Percentiles rank a stretch among this genome's conserved stretches.
These are phyloP conservation scores for Pleurotus eryngii DNA, from an alignment of 768 basidiomycete species.

Conservation along the genomic window DNA sequence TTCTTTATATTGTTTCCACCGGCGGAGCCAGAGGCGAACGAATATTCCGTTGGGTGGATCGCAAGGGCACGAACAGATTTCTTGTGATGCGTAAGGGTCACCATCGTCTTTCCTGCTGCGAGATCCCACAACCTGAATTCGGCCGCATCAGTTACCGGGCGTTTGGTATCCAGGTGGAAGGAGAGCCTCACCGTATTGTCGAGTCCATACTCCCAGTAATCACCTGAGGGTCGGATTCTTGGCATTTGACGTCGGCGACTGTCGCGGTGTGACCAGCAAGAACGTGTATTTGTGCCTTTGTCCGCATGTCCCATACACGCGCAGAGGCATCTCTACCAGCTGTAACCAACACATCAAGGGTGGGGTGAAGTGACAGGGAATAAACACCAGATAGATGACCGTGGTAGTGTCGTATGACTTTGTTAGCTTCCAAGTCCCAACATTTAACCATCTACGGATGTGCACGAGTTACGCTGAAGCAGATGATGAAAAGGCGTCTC, in stretches of 20 bases:
- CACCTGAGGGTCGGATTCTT: conserved; percentile 96
- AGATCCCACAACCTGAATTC: conserved; percentile 85
- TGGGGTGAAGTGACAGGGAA: conserved; percentile 87
- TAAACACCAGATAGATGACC: conserved; percentile 99
- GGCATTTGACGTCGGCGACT: conserved; percentile 92
- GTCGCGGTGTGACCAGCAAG: conserved; percentile 93
- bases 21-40: conserved; percentile 91
- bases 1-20: conserved; percentile 99
- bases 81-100: conserved; percentile 98
- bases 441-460: conserved; percentile 92
- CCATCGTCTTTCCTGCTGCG: conserved; percentile 95
- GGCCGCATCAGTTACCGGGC: not conserved
- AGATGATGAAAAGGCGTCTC: conserved; percentile 7
- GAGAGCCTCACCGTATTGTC: conserved; percentile 68
- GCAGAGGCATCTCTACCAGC: conserved; percentile 95
- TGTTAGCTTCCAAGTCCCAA: conserved; percentile 98
- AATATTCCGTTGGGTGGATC: conserved; percentile 95
- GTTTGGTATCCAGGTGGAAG: not conserved
- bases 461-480: not conserved
- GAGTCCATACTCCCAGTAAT: conserved; percentile 99
- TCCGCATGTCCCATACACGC: conserved; percentile 99
- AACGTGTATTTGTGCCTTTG: conserved; percentile 93
- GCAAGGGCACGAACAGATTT: conserved; percentile 94
- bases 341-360: conserved; percentile 92
- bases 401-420: conserved; percentile 98